Evolutionary conservation across 75 land plant genomes (phyloP).

Genomic region (Selaginella tamariscina): DNA sequence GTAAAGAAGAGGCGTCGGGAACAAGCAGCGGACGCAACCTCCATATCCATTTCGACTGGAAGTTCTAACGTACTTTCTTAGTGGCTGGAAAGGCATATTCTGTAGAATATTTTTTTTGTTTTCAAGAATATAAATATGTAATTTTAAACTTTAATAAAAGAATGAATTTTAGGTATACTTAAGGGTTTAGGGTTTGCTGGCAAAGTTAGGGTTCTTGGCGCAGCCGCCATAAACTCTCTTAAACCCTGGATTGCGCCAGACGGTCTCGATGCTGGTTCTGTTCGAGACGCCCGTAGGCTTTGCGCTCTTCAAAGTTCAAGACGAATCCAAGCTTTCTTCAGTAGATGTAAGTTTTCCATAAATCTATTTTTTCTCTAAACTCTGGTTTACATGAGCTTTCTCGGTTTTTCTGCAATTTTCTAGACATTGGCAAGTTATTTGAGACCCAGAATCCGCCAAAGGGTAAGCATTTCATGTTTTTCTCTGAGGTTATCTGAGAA

Average conservation of each 20-base stretch:
- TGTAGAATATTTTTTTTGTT: no score
- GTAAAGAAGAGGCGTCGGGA: no score
- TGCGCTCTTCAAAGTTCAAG: constrained; percentile 69
- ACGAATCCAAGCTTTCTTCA: constrained; percentile 72
- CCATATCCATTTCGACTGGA: no score
- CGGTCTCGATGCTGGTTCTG: constrained; percentile 46
- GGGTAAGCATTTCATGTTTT: constrained; percentile 41
- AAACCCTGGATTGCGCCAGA: no score
- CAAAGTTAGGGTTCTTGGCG: neutral
- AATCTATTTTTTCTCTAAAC: neutral
- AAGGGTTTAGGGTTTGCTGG: neutral
- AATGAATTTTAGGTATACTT: neutral
- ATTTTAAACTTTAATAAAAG: neutral
- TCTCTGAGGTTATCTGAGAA: no score
- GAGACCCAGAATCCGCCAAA: constrained; percentile 63
- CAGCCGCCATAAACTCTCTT: no score
- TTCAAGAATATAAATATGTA: no score
- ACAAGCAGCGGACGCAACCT: no score
- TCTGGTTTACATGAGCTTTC: neutral
- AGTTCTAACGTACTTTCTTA: no score
- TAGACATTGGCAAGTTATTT: constrained; percentile 81
- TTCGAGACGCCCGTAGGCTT: constrained; percentile 89
- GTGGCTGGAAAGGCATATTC: no score
- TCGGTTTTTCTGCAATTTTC: no score
- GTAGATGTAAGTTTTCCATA: constrained; percentile 42